These are phyloP conservation scores for Bipolaris cookei DNA, from an alignment of 2,329 filamentous ascomycete species.

Conservation along the genomic window DNA sequence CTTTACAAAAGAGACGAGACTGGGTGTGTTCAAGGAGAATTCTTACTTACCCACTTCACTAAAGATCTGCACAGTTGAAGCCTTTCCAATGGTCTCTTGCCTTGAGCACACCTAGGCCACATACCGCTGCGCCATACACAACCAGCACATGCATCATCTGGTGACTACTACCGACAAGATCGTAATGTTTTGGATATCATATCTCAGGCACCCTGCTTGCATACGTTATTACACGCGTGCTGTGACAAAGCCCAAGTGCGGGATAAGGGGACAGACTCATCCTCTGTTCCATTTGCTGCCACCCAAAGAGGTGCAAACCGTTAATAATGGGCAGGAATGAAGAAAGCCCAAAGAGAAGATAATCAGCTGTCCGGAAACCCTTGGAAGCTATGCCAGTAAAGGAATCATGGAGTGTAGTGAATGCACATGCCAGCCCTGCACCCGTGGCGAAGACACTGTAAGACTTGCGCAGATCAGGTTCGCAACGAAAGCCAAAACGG, in stretches of 20 bases:
- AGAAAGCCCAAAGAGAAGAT: slow-evolving; percentile 51
- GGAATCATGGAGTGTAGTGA: slow-evolving; percentile 47
- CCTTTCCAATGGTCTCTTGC: slow-evolving; percentile 43
- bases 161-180: slow-evolving; percentile 57
- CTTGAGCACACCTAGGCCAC: slow-evolving; percentile 42
- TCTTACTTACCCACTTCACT: neutral
- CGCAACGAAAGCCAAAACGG: slow-evolving; percentile 57
- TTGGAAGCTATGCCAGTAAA: slow-evolving; percentile 32
- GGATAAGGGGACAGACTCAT: slow-evolving; percentile 52
- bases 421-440: slow-evolving; percentile 41
- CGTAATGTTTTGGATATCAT: slow-evolving; percentile 53
- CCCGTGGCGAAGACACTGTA: slow-evolving; percentile 48
- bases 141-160: slow-evolving; percentile 59
- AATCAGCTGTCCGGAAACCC: slow-evolving; percentile 51
- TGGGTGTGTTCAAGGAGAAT: neutral
- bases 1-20: neutral
- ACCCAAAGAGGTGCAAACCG: slow-evolving; percentile 39
- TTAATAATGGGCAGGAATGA: slow-evolving; percentile 53
- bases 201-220: slow-evolving; percentile 54
- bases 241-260: slow-evolving; percentile 49
- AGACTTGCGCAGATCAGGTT: slow-evolving; percentile 32
- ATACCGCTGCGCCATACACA: slow-evolving; percentile 49
- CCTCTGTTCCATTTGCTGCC: slow-evolving; percentile 43
- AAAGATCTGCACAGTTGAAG: neutral
- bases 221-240: slow-evolving; percentile 20